phyloP scores from a whole-genome alignment of 441 rosid species.

The Eutrema salsugineum region DNA sequence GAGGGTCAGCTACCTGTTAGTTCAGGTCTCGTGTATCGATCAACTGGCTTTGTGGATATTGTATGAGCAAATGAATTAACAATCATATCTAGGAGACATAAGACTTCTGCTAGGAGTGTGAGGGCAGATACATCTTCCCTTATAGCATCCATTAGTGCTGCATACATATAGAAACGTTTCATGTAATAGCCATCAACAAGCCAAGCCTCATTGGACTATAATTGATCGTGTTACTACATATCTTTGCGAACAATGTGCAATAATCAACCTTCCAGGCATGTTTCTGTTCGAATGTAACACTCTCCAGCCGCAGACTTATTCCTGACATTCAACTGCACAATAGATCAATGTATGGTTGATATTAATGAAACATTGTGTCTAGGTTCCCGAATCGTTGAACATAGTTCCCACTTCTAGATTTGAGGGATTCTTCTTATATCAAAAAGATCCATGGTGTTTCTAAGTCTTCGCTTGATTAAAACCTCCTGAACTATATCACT shows the following conservation, averaged over 20 bases:
- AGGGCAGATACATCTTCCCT: conserved; percentile 77
- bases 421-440: conserved; percentile 11
- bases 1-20: conserved; percentile 60
- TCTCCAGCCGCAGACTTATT: conserved; percentile 96
- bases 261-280: conserved; percentile 91
- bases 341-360: conserved; percentile 22
- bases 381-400: neutral
- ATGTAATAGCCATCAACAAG: conserved; percentile 6
- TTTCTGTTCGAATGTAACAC: conserved; percentile 88
- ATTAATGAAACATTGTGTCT: conserved; percentile 7
- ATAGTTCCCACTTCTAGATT: neutral
- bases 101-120: conserved; percentile 85
- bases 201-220: neutral
- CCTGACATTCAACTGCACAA: conserved; percentile 87
- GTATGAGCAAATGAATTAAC: conserved; percentile 94
- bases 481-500: neutral
- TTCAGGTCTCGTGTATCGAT: conserved; percentile 80
- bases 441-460: conserved; percentile 14
- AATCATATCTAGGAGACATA: conserved; percentile 96
- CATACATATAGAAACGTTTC: conserved; percentile 24
- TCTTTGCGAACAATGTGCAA: neutral
- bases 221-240: neutral
- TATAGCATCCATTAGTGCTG: conserved; percentile 83
- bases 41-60: conserved; percentile 88
- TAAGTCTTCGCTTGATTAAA: neutral